Evolutionary conservation across 2,329 filamentous ascomycete species (phyloP), one percentile per base, ranked within the genome.

Genomic region (Fusarium pilosicola): DNA sequence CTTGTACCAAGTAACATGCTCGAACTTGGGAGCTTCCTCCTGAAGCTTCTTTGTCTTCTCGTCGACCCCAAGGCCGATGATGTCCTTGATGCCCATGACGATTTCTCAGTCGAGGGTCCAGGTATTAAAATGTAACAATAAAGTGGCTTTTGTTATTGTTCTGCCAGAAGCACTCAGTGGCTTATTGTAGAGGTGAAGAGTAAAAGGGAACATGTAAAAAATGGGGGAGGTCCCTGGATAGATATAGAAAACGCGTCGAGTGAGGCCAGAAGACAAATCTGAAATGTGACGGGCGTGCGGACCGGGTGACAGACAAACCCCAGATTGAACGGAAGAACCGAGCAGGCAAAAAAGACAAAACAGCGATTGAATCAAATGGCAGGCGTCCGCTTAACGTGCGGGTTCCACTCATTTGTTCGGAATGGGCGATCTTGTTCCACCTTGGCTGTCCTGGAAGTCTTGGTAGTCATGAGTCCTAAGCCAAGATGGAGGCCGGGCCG

Each of bases 1-100:
- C 73, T 81, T 84, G 67, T 83, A 86, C 89, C 89, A 91, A 60
- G 80, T 85, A 30, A 90, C 88, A 65, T 84, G 83, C 75, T 89
- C 86, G 73, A 90, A 88, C 39, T 83, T 81, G 36, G 87, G 87
- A 5, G 83, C 83, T 69, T 86, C 85, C 44, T 80, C 81, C 56
- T 83, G 82, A 59, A 70, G 65, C 30, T 38, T 70, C 36, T 70
- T 62, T 2, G 67, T 70, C 65, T 70, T 70, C 52, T 70, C 67
- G 20, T 70, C 67, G 49, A 41, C 60, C 2, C 65, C 65, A 5
- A 70, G 67, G 52, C 67, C 67, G 18, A 70, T 70, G 15, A 70
- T 54, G 9, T 70, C 65, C 45, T 70, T 70, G 67, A 70, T 65
- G 11, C 67, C 67, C 67, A 70, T 70, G 26, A 44, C 36, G 51